Evolutionary conservation across 345 rosid genomes (phyloP), one percentile per base, ranked within the genome.

Genomic region (Ceriops tagal): DNA sequence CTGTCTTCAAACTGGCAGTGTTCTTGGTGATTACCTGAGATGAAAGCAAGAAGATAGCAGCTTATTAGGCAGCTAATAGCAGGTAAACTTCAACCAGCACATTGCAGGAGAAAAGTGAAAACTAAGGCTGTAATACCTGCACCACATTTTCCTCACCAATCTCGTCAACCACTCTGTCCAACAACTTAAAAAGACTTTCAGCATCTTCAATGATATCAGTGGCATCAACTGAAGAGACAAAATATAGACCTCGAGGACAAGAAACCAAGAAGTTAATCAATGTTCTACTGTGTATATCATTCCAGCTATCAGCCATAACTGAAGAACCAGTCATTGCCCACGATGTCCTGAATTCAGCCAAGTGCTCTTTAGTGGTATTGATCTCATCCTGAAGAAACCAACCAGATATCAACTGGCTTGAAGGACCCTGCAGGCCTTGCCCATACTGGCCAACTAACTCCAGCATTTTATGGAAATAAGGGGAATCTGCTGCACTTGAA

Each of bases 291-390:
- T 73, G 71, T 9, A 59, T 24, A 71, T 80, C 78, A 0, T 24
- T 64, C 86, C 86, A 80, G 73, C 82, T 76, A 69, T 83, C 86
- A 77, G 84, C 83, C 83, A 87, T 52, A 53, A 87, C 60, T 63
- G 91, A 84, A 77, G 89, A 87, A 26, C 91, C 88, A 34, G 88
- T 78, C 26, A 62, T 76, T 52, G 76, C 72, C 89, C 91, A 87
- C 15, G 87, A 76, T 61, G 83, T 76, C 77, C 73, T 80, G 22
- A 74, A 71, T 52, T 83, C 87, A 35, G 55, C 73, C 6, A 83
- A 69, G 73, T 80, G 70, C 64, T 74, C 70, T 65, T 78, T 83
- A 34, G 78, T 73, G 58, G 76, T 78, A 46, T 68, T 22, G 46
- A 83, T 80, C 78, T 87, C 87, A 57, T 87, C 83, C 72, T 73